Evolutionary conservation across 2,329 filamentous ascomycete genomes (phyloP).

Genomic region (Aspergillus sp.): DNA sequence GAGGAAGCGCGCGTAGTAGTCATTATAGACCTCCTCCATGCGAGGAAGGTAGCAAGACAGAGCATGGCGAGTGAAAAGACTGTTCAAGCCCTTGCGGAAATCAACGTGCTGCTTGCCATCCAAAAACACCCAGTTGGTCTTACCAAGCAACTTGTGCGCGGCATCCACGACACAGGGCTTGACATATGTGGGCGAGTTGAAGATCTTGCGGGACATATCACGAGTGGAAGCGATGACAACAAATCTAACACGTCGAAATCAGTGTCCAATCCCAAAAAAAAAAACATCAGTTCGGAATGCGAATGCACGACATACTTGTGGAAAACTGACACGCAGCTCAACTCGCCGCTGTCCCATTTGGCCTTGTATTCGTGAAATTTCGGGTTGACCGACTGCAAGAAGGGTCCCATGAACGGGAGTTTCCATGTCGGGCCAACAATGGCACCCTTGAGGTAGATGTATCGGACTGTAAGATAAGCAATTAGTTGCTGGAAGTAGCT

Average conservation of each 20-base stretch:
- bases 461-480: slow-evolving; percentile 59
- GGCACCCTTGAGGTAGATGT: slow-evolving; percentile 70
- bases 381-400: slow-evolving; percentile 86
- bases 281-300: too few species aligned
- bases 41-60: slow-evolving; percentile 86
- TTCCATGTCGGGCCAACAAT: slow-evolving; percentile 76
- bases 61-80: slow-evolving; percentile 87
- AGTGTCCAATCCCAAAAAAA: not conserved
- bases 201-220: slow-evolving; percentile 93
- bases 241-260: slow-evolving; percentile 56
- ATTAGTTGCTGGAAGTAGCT: not conserved
- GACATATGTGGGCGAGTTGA: slow-evolving; percentile 88
- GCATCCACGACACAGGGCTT: slow-evolving; percentile 96
- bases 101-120: slow-evolving; percentile 94
- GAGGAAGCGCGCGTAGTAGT: slow-evolving; percentile 79
- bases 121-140: slow-evolving; percentile 94
- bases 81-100: slow-evolving; percentile 94
- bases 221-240: slow-evolving; percentile 94
- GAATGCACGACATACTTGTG: slow-evolving; percentile 71
- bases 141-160: slow-evolving; percentile 87
- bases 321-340: slow-evolving; percentile 98
- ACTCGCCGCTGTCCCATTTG: slow-evolving; percentile 86
- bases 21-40: slow-evolving; percentile 87
- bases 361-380: slow-evolving; percentile 87
- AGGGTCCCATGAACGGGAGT: slow-evolving; percentile 89